A percentile compares a stretch with the other conserved stretches of the same genome.
Evolutionary conservation across 139 green algal species (phyloP).

Genomic region (Cymbomonas tetramitiformis): DNA sequence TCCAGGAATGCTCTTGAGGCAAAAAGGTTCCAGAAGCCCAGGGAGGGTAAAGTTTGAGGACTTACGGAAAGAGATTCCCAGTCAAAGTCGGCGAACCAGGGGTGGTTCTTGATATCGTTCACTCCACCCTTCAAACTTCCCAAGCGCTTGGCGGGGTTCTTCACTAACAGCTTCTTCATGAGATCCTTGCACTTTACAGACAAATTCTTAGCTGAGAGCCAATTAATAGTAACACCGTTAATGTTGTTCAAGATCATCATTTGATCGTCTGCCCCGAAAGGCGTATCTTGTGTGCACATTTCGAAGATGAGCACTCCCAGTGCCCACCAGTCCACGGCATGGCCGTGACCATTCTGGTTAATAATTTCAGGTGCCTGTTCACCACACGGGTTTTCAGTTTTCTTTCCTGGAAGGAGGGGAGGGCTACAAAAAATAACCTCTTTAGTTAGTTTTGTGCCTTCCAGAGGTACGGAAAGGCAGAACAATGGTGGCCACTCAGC

Average conservation of each 20-base stretch:
- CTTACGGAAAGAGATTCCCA: too few relatives aligned
- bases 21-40: too few relatives aligned
- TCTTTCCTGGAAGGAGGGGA: too few relatives aligned
- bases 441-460: too few relatives aligned
- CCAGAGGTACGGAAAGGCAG: too few relatives aligned
- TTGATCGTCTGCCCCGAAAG: slow-evolving; percentile 58
- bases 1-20: too few relatives aligned
- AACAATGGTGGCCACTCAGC: too few relatives aligned
- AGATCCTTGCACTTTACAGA: neutral
- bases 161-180: slow-evolving; percentile 1
- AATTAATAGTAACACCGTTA: neutral
- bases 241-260: slow-evolving; percentile 36
- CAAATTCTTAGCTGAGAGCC: neutral
- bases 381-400: too few relatives aligned
- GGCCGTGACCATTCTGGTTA: slow-evolving; percentile 50
- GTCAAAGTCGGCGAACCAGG: neutral
- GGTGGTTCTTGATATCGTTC: neutral
- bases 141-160: neutral
- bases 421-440: neutral
- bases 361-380: slow-evolving; percentile 57
- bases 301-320: slow-evolving; percentile 71
- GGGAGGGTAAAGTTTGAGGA: too few relatives aligned
- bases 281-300: slow-evolving; percentile 56
- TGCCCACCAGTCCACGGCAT: slow-evolving; percentile 62
- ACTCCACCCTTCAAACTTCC: neutral